Base-by-base conservation (phyloP, 2,329 filamentous ascomycete species). In the Didymellaceae sp. region DNA sequence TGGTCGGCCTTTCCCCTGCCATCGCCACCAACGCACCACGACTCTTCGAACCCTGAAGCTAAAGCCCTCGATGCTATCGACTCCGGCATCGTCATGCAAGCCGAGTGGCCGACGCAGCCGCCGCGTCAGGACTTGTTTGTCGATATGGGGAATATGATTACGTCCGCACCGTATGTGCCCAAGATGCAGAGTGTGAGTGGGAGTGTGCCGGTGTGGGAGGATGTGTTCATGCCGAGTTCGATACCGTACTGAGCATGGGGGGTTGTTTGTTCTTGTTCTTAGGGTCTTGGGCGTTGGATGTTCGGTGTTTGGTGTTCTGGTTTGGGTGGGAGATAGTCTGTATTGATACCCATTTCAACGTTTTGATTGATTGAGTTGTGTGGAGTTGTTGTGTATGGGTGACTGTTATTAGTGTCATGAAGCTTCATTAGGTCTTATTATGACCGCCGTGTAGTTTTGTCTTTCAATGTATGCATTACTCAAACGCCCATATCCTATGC, bases 101-200 rank as follows among this genome's bases (percentile, higher is more conserved):
- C 79, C 13, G 74, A 75, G 9, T 82, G 79, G 79, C 70, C n/a
- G n/a, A n/a, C 71, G 4, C 18, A 17, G 3, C 35, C 22, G 3
- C 6, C 18, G 3, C 14, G 14, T 2, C 65, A 76, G 6, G 30
- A 45, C 13, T 10, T 16, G 10, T 51, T 41, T 20, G 67, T 77
- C 43, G 76, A 78, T 50, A 57, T 65, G 51, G 38, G 38, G 16
- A 63, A 59, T 24, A 45, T 65, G 8, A 57, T 52, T 11, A 63
- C 57, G 16, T 57, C 58, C 6, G 55, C 55, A 16, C 50, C 57
- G 8, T 70, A 65, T 45, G 69, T 81, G 25, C 77, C 81, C 46
- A 71, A 73, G 39, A 66, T 81, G 14, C 60, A 62, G 22, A 39
- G 45, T 5, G 47, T 62, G 21, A 52, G 56, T 7, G 57, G 55